phyloP scores from a whole-genome alignment of 2,329 filamentous ascomycete genomes.

The Penicillium decumbens region DNA sequence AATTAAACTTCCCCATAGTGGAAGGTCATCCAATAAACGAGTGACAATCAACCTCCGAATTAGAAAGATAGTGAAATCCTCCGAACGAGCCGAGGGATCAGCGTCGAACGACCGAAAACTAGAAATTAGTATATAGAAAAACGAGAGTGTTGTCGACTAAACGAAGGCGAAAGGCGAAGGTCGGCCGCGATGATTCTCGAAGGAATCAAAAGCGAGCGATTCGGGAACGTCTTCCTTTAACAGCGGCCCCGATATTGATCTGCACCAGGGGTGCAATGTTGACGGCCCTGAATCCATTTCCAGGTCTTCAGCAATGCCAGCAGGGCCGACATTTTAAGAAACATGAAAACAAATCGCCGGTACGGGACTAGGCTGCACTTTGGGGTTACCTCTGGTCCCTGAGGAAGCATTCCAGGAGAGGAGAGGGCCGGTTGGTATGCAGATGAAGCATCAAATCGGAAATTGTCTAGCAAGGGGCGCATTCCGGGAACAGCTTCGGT shows the following conservation, averaged over 20 bases:
- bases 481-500: conserved; percentile 9
- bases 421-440: conserved; percentile 13
- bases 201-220: neutral
- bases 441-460: neutral
- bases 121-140: conserved; percentile 10
- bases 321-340: conserved; percentile 3
- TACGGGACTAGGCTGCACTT: neutral
- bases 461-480: conserved; percentile 14
- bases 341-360: conserved; percentile 5
- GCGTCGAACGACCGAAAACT: conserved; percentile 1
- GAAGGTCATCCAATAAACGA: conserved; percentile 12
- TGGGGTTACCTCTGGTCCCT: neutral
- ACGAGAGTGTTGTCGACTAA: conserved; percentile 11
- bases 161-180: conserved; percentile 5
- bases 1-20: conserved; percentile 17
- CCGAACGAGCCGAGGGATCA: conserved; percentile 10
- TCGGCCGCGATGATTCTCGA: conserved; percentile 13
- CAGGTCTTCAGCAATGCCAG: conserved; percentile 6
- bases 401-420: conserved; percentile 12
- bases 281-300: neutral
- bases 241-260: conserved; percentile 10
- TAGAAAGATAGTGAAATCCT: conserved; percentile 16
- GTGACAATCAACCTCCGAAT: conserved; percentile 11
- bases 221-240: conserved; percentile 15
- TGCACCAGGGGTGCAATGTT: conserved; percentile 19